Conservation (phyloP, 331 rosid genomes). For the Quercus phellos region DNA sequence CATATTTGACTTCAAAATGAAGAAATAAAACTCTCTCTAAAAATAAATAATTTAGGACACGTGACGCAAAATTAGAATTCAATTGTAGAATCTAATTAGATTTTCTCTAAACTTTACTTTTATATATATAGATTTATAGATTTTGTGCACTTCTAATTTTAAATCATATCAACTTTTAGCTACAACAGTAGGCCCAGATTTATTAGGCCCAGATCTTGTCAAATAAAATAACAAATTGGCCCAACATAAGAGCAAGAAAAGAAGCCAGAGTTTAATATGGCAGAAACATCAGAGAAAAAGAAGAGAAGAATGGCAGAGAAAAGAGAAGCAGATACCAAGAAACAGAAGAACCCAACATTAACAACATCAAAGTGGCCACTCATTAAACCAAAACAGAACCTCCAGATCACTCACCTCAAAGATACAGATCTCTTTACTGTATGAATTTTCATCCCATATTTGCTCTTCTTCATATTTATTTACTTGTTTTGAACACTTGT, state of each 20-base stretch:
- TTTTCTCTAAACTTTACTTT: no score
- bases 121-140: no score
- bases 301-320: conserved; percentile 71
- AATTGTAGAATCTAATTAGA: no score
- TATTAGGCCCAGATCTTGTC: neutral
- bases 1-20: no score
- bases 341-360: neutral
- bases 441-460: conserved; percentile 14
- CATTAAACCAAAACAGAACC: conserved; percentile 67
- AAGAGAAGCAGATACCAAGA: conserved; percentile 28
- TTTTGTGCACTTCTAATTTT: no score
- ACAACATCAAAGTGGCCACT: conserved; percentile 48
- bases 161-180: no score
- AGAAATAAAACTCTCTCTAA: no score
- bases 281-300: conserved; percentile 26
- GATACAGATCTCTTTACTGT: conserved; percentile 73
- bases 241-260: neutral
- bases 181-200: neutral
- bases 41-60: no score
- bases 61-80: no score
- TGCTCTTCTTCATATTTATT: neutral
- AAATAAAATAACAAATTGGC: neutral
- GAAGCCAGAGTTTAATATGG: conserved; percentile 2
- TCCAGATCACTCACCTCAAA: conserved; percentile 48
- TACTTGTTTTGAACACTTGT: neutral